A percentile compares a stretch with the other conserved stretches of the same genome.
These are phyloP conservation scores for Millerozyma acaciae DNA, from an alignment of 805 yeast species.

Conservation along the genomic window DNA sequence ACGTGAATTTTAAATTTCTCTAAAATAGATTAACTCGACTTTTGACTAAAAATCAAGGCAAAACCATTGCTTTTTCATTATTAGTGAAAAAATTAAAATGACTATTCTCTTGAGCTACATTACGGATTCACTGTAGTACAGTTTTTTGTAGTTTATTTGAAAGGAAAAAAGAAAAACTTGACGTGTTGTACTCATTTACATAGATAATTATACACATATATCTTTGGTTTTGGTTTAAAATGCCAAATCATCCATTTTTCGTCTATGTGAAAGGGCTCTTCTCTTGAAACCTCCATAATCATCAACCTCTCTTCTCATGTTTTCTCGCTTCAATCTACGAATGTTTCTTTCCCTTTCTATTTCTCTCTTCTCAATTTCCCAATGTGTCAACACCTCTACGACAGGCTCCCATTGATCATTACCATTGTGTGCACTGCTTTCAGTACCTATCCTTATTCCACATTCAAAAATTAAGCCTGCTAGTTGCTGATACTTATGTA, in stretches of 20 bases:
- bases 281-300: constrained; percentile 29
- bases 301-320: constrained; percentile 57
- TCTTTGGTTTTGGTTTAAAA: neutral
- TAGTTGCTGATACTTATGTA: constrained; percentile 40
- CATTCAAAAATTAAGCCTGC: constrained; percentile 42
- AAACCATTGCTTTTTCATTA: too few relatives aligned
- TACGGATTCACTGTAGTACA: too few relatives aligned
- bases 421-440: constrained; percentile 68
- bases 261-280: constrained; percentile 39
- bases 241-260: constrained; percentile 51
- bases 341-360: constrained; percentile 90
- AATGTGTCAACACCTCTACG: constrained; percentile 79
- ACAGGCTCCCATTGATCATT: constrained; percentile 87
- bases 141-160: too few relatives aligned
- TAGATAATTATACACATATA: too few relatives aligned
- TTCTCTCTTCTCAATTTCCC: constrained; percentile 93
- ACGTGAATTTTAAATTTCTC: too few relatives aligned
- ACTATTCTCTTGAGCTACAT: too few relatives aligned
- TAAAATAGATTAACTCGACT: too few relatives aligned
- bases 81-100: too few relatives aligned
- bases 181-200: too few relatives aligned
- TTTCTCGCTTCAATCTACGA: constrained; percentile 89
- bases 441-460: constrained; percentile 42
- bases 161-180: too few relatives aligned
- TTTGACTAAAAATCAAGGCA: too few relatives aligned